phyloP scores from a whole-genome alignment of 2,329 filamentous ascomycete species.

The Colletotrichum salicis region DNA sequence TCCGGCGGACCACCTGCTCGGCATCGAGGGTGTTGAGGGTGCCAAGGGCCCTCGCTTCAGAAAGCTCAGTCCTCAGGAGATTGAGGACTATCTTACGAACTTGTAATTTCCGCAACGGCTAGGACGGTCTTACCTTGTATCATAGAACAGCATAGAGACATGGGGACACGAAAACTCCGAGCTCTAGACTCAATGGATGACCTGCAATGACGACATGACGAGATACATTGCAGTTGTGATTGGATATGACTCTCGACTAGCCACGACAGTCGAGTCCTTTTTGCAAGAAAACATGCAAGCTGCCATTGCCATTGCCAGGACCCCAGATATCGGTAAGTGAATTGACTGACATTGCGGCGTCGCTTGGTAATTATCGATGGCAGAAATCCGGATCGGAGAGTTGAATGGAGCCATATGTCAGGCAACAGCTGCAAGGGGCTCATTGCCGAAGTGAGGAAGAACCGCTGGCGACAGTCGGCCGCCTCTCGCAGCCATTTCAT shows the following conservation, averaged over 20 bases:
- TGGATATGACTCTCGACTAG: not conserved
- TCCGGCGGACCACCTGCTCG: conserved; percentile 91
- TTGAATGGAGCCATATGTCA: not conserved
- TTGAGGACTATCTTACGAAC: conserved; percentile 99
- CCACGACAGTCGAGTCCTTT: not conserved
- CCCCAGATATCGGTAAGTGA: not conserved
- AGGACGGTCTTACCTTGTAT: conserved; percentile 46
- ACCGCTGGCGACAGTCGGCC: not conserved
- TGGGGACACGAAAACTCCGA: conserved; percentile 21
- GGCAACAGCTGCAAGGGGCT: not conserved
- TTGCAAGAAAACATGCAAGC: not conserved
- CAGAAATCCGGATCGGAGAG: not conserved
- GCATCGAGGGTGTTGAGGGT: conserved; percentile 88
- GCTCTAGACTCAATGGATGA: conserved; percentile 36
- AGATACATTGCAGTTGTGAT: not conserved
- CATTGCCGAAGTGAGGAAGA: not conserved
- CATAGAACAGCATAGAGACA: conserved; percentile 46
- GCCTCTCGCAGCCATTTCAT: not conserved
- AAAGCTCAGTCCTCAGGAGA: conserved; percentile 96
- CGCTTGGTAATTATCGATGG: not conserved
- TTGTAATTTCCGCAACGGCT: conserved; percentile 68
- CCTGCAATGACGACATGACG: conserved; percentile 16
- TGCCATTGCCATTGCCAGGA: not conserved
- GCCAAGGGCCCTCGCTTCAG: conserved; percentile 88
- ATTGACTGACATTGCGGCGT: not conserved